Conservation (phyloP, 2,329 filamentous ascomycete genomes). For the Drechslerella dactyloides region DNA sequence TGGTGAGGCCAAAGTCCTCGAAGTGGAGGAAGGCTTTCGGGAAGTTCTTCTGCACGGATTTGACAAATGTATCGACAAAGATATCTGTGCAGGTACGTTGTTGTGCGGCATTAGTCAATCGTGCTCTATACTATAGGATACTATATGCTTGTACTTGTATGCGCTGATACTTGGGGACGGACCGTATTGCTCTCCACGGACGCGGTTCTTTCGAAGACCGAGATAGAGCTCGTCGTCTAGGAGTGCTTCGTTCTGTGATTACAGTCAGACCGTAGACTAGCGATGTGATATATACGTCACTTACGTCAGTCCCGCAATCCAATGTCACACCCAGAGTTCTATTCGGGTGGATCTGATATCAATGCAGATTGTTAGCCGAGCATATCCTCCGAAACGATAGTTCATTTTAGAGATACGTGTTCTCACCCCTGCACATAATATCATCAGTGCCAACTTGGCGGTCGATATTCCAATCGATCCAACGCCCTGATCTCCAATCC, state of each 20-base stretch:
- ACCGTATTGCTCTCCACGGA: conserved; percentile 71
- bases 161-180: background rate
- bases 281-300: too few relatives aligned
- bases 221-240: conserved; percentile 80
- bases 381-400: background rate
- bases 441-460: conserved; percentile 82
- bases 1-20: conserved; percentile 81
- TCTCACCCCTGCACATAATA: conserved; percentile 84
- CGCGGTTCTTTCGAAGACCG: conserved; percentile 71
- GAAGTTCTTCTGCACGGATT: conserved; percentile 70
- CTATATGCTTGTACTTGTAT: background rate
- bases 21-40: conserved; percentile 86
- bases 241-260: conserved; percentile 69
- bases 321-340: conserved; percentile 75
- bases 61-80: conserved; percentile 77
- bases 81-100: conserved; percentile 62
- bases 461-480: conserved; percentile 83
- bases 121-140: too few relatives aligned
- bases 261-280: conserved; percentile 4
- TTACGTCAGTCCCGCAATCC: conserved; percentile 79
- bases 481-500: conserved; percentile 87
- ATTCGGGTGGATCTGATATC: conserved; percentile 53
- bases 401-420: conserved; percentile 60
- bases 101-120: too few relatives aligned
- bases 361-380: background rate